phyloP scores from a whole-genome alignment of 2,329 filamentous ascomycete species.

The Lachnellula occidentalis region DNA sequence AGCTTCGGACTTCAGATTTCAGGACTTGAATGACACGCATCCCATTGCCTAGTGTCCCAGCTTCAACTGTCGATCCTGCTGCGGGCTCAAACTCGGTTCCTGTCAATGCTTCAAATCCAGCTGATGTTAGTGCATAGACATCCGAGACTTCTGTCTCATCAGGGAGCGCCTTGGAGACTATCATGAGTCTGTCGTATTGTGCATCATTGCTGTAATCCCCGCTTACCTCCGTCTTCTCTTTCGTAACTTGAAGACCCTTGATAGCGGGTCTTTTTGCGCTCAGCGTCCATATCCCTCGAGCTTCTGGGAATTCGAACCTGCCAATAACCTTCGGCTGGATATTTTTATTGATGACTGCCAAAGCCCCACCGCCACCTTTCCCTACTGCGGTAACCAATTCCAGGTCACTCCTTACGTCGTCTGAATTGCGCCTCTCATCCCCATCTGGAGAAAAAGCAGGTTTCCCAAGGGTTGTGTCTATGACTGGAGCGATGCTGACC shows the following conservation, averaged over 20 bases:
- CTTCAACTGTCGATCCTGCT: slow-evolving; percentile 79
- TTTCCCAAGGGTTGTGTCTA: slow-evolving; percentile 65
- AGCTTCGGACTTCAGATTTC: slow-evolving; percentile 80
- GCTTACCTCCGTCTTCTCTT: slow-evolving; percentile 43
- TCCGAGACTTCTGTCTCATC: slow-evolving; percentile 71
- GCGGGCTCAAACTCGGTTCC: slow-evolving; percentile 90
- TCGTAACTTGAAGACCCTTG: slow-evolving; percentile 46
- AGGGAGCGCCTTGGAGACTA: slow-evolving; percentile 62
- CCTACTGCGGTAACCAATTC: slow-evolving; percentile 59
- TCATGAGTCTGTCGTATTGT: slow-evolving; percentile 73
- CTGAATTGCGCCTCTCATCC: slow-evolving; percentile 39
- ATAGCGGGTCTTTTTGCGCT: slow-evolving; percentile 61
- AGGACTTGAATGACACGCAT: slow-evolving; percentile 83
- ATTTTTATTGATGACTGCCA: slow-evolving; percentile 73
- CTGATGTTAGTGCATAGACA: slow-evolving; percentile 69
- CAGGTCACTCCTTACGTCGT: slow-evolving; percentile 49
- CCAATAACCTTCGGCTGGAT: slow-evolving; percentile 69
- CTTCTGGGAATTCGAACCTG: slow-evolving; percentile 66
- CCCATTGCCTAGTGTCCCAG: slow-evolving; percentile 74
- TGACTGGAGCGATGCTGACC: slow-evolving; percentile 73
- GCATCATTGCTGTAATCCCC: slow-evolving; percentile 51
- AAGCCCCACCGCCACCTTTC: slow-evolving; percentile 57
- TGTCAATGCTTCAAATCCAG: slow-evolving; percentile 67
- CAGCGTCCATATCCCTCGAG: slow-evolving; percentile 77
- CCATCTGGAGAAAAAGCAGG: slow-evolving; percentile 39